Percentiles rank a stretch among this genome's conserved stretches.
phyloP scores from a whole-genome alignment of 352 stramenopile genomes.

The Pythium vanterpoolii region DNA sequence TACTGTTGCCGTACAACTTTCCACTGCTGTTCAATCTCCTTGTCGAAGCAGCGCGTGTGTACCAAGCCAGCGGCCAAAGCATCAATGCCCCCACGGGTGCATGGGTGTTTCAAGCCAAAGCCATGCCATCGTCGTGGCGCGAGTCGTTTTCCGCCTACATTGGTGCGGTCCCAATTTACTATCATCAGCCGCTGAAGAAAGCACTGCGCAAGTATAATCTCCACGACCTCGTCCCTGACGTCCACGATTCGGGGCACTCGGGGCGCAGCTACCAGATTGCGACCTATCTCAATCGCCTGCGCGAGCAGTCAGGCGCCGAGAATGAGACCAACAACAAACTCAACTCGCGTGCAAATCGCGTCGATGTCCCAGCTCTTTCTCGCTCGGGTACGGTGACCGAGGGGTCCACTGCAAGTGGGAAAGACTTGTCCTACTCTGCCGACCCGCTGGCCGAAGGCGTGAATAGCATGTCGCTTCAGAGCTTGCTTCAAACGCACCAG shows the following conservation, averaged over 20 bases:
- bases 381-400: background rate
- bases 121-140: conserved; percentile 83
- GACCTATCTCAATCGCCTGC: conserved; percentile 66
- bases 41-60: conserved; percentile 78
- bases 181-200: conserved; percentile 80
- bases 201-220: conserved; percentile 85
- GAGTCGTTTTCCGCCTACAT: conserved; percentile 83
- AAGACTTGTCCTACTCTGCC: conserved; percentile 20
- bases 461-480: conserved; percentile 60
- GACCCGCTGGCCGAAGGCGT: conserved; percentile 49
- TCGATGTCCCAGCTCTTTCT: background rate
- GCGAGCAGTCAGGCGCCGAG: conserved; percentile 69
- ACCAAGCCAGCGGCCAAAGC: conserved; percentile 75
- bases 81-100: conserved; percentile 55
- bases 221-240: conserved; percentile 83
- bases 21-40: conserved; percentile 77
- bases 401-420: conserved; percentile 28
- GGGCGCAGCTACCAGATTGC: conserved; percentile 84
- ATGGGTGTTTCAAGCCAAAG: conserved; percentile 87
- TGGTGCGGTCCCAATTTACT: conserved; percentile 72
- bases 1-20: conserved; percentile 89
- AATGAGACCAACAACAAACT: conserved; percentile 81
- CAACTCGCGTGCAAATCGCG: conserved; percentile 41
- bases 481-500: conserved; percentile 45
- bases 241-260: conserved; percentile 72